Base-by-base conservation (phyloP, 1,284 basidiomycete genomes). In the Papiliotrema terrestris region DNA sequence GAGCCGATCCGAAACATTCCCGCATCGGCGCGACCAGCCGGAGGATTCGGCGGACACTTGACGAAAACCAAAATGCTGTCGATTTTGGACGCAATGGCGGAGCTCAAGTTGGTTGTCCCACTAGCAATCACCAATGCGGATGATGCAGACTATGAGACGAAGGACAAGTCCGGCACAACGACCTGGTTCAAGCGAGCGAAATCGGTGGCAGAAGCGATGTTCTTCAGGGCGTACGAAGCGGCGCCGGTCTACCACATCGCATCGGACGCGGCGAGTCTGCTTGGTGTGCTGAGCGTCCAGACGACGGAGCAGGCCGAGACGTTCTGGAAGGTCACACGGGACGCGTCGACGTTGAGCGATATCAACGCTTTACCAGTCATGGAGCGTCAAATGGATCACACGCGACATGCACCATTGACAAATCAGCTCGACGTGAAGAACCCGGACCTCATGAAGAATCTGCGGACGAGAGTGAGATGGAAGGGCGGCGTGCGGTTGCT, bases 181-280 rank as follows among this genome's bases (percentile, higher is more conserved):
- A 36, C 49, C 8, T 42, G 41, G 8, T 62, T 61, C 55, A 56
- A 54, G n/a, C 17, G 48, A 14, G 43, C 47, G 13, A 49, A 52
- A 3, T 36, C 29, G 8, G 37, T 23, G 15, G 22, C 19, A 9
- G 47, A 45, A 9, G 57, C 66, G 1, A 61, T 61, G 2, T 68
- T 66, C 57, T 75, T 68, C 45, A 32, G 69, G 36, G 22, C 72
- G 0, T 64, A 71, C 51, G 68, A 72, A 25, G 61, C 57, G 19
- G 68, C 59, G 11, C 73, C 73, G 0, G 57, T 75, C 2, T 75
- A 71, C 49, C 66, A 72, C 44, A 55, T 73, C 42, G 66, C 65
- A 1, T 48, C 54, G 3, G 52, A 51, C 8, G 38, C 48, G 0
- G 43, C 64, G 2, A 49, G 60, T 9, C 43, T 70, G 5, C 46